Conservation (phyloP, 1,139 yeast genomes). For the Yamadazyma sp. region DNA sequence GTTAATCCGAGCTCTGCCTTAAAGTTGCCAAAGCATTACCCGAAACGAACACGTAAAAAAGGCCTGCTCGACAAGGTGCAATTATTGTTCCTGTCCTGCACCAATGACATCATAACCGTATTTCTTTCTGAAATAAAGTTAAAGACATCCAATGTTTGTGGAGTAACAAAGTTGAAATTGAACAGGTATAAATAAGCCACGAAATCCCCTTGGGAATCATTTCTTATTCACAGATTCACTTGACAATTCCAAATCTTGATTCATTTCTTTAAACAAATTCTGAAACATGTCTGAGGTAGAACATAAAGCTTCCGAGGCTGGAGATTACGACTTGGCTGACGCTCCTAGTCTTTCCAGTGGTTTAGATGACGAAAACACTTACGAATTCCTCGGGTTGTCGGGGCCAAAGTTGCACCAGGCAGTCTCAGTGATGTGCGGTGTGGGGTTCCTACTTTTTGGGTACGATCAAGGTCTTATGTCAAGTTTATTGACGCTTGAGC, state of each 20-base stretch:
- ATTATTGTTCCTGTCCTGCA: background rate
- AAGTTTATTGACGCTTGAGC: constrained; percentile 37
- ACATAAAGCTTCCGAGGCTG: background rate
- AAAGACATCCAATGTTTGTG: background rate
- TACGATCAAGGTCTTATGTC: constrained; percentile 56
- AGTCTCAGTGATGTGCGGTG: constrained; percentile 29
- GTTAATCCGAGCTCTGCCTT: background rate
- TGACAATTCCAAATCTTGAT: no score
- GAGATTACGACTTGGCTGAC: background rate
- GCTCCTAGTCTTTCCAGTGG: background rate
- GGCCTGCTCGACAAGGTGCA: no score
- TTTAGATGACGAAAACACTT: constrained; percentile 15
- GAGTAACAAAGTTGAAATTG: background rate
- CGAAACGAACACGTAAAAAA: no score
- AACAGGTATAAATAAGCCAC: background rate
- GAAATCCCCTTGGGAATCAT: background rate
- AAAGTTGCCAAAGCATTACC: background rate
- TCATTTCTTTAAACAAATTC: background rate
- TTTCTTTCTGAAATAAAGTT: background rate
- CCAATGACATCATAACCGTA: constrained; percentile 1
- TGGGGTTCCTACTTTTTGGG: constrained; percentile 40
- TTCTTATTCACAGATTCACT: no score
- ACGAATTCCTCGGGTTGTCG: constrained; percentile 24
- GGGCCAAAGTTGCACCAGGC: constrained; percentile 27
- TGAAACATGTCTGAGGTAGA: background rate